Evolutionary conservation across 2,329 filamentous ascomycete species (phyloP).

Genomic region (Incumbomyces delicatus): DNA sequence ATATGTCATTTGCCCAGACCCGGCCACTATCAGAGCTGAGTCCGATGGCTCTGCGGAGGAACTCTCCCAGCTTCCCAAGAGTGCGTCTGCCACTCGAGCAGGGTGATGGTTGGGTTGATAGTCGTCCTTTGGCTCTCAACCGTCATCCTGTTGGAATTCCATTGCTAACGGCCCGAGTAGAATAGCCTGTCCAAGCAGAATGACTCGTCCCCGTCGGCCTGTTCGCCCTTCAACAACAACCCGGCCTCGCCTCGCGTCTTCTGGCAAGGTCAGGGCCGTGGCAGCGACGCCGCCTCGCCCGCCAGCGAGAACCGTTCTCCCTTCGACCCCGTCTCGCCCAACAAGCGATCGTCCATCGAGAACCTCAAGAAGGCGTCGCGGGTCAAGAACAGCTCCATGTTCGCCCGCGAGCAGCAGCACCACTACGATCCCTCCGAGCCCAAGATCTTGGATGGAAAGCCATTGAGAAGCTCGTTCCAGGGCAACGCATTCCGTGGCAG

Average conservation of each 20-base stretch:
- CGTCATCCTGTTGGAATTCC: too few species aligned
- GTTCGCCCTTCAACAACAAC: slow-evolving; percentile 57
- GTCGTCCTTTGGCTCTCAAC: too few species aligned
- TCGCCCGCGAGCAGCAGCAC: slow-evolving; percentile 81
- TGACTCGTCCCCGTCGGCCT: slow-evolving; percentile 76
- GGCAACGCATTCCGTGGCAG: slow-evolving; percentile 59
- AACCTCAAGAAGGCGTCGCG: slow-evolving; percentile 88
- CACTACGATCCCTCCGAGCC: slow-evolving; percentile 79
- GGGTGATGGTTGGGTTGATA: too few species aligned
- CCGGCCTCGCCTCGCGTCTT: slow-evolving; percentile 71
- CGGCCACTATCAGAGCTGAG: slow-evolving; percentile 83
- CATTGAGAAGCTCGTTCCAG: slow-evolving; percentile 52
- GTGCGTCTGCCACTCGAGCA: slow-evolving; percentile 48
- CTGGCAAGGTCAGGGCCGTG: slow-evolving; percentile 76
- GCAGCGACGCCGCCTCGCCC: slow-evolving; percentile 53
- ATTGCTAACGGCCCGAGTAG: slow-evolving; percentile 12
- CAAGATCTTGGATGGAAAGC: slow-evolving; percentile 61
- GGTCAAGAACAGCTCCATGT: slow-evolving; percentile 97
- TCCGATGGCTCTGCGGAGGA: slow-evolving; percentile 73
- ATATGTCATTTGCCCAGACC: slow-evolving; percentile 45
- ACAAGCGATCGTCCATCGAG: slow-evolving; percentile 84
- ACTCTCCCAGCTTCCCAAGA: slow-evolving; percentile 86
- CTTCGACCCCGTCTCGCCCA: slow-evolving; percentile 51
- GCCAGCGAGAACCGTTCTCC: slow-evolving; percentile 62
- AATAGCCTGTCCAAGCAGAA: slow-evolving; percentile 44